Evolutionary conservation across 2,329 filamentous ascomycete genomes (phyloP).

Genomic region (Alternaria viburni): DNA sequence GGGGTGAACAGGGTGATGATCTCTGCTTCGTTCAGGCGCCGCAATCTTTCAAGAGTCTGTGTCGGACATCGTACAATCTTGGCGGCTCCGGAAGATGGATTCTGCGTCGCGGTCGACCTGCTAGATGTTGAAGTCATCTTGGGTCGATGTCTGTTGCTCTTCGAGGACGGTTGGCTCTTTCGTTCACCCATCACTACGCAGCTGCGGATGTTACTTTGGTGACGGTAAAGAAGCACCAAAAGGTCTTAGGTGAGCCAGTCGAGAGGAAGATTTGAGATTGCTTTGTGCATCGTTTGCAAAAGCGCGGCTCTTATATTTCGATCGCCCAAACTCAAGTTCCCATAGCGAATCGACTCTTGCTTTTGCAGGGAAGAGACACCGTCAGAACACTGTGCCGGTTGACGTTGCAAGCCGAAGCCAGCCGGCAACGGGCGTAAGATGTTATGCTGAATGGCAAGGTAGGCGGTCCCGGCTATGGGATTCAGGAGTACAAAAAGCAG

Average conservation of each 20-base stretch:
- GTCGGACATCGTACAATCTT: slow-evolving; percentile 35
- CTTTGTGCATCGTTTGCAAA: not conserved
- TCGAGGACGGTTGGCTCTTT: not conserved
- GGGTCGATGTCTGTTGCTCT: slow-evolving; percentile 3
- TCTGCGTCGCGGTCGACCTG: not conserved
- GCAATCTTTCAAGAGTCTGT: slow-evolving; percentile 33
- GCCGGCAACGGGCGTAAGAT: slow-evolving; percentile 16
- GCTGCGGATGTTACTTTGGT: not conserved
- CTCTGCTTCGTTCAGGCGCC: slow-evolving; percentile 46
- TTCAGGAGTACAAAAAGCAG: slow-evolving; percentile 16
- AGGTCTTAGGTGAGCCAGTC: not conserved
- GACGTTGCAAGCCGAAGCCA: slow-evolving; percentile 15
- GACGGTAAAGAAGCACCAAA: not conserved
- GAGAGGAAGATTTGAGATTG: not conserved
- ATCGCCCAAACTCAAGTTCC: slow-evolving; percentile 5
- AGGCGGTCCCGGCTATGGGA: slow-evolving; percentile 26
- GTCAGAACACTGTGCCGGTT: not conserved
- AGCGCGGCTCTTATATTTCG: not conserved
- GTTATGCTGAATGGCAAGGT: slow-evolving; percentile 19
- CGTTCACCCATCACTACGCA: not conserved
- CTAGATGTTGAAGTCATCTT: not conserved
- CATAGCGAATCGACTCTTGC: slow-evolving; percentile 3
- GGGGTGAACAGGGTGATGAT: slow-evolving; percentile 56
- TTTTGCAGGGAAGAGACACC: slow-evolving; percentile 11
- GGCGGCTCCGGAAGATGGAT: slow-evolving; percentile 22